phyloP scores from a whole-genome alignment of 306 rosid species.

The Datisca glomerata region DNA sequence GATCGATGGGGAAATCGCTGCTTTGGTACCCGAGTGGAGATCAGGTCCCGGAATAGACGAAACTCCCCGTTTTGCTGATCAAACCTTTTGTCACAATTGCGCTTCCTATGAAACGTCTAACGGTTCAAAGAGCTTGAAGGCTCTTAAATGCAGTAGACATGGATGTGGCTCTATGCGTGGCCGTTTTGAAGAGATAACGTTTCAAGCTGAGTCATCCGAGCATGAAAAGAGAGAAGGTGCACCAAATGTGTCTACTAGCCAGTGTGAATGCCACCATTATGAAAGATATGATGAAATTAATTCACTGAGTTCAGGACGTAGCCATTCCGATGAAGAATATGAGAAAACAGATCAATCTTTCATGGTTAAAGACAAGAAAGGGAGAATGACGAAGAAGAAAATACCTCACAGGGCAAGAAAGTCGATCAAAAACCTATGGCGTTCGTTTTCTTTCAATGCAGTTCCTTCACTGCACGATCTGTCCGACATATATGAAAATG shows the following conservation, averaged over 20 bases:
- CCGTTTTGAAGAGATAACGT: constrained; percentile 78
- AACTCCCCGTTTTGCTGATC: constrained; percentile 36
- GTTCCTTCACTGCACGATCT: constrained; percentile 18
- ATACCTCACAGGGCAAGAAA: constrained; percentile 10
- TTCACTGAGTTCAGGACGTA: constrained; percentile 58
- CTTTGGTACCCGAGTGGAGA: constrained; percentile 75
- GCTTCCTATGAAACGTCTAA: constrained; percentile 39
- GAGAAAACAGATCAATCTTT: constrained; percentile 27
- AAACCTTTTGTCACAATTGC: constrained; percentile 44
- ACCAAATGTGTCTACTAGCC: constrained; percentile 22
- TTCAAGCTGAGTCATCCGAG: constrained; percentile 40
- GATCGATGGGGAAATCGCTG: constrained; percentile 85
- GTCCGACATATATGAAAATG: constrained; percentile 27
- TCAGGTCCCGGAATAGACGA: constrained; percentile 52
- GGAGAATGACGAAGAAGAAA: constrained; percentile 18
- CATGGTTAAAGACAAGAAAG: constrained; percentile 17
- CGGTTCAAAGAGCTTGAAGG: constrained; percentile 37
- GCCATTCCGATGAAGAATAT: constrained; percentile 51
- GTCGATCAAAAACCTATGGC: constrained; percentile 22
- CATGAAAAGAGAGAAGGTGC: constrained; percentile 23
- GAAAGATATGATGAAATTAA: constrained; percentile 51
- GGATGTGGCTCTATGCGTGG: constrained; percentile 72
- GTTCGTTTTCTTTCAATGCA: constrained; percentile 28
- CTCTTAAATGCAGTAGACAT: constrained; percentile 36
- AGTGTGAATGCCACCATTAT: constrained; percentile 25